Evolutionary conservation across 805 yeast genomes (phyloP).

Genomic region (Kazachstania bromeliacearum): DNA sequence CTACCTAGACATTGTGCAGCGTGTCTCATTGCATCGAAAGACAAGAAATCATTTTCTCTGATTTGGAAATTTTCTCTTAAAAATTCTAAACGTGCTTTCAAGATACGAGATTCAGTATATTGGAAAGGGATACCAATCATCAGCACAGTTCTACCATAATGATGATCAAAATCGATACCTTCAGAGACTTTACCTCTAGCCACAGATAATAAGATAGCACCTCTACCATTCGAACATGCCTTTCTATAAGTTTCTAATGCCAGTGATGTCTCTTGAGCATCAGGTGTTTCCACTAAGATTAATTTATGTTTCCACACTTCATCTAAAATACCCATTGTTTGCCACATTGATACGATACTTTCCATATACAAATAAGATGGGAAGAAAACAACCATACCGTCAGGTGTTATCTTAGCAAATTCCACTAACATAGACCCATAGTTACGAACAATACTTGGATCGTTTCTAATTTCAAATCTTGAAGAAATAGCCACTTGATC

Average conservation of each 20-base stretch:
- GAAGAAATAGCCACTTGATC: constrained; percentile 97
- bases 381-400: constrained; percentile 95
- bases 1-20: constrained; percentile 98
- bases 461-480: constrained; percentile 91
- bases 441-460: constrained; percentile 94
- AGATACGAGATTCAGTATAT: constrained; percentile 91
- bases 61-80: constrained; percentile 87
- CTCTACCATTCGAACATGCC: constrained; percentile 96
- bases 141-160: constrained; percentile 91
- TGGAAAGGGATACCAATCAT: constrained; percentile 99
- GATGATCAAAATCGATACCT: constrained; percentile 98
- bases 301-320: constrained; percentile 97
- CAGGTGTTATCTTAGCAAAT: constrained; percentile 92
- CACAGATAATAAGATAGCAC: constrained; percentile 90
- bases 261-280: constrained; percentile 94
- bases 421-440: constrained; percentile 90
- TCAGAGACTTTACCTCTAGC: constrained; percentile 99
- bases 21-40: constrained; percentile 99
- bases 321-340: constrained; percentile 93
- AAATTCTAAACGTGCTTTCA: constrained; percentile 91
- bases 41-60: constrained; percentile 84
- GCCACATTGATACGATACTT: constrained; percentile 97
- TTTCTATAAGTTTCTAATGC: constrained; percentile 93
- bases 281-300: constrained; percentile 95
- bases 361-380: constrained; percentile 98